These are phyloP conservation scores for Sodiomyces alkalinus DNA, from an alignment of 2,329 filamentous ascomycete genomes.

Conservation along the genomic window DNA sequence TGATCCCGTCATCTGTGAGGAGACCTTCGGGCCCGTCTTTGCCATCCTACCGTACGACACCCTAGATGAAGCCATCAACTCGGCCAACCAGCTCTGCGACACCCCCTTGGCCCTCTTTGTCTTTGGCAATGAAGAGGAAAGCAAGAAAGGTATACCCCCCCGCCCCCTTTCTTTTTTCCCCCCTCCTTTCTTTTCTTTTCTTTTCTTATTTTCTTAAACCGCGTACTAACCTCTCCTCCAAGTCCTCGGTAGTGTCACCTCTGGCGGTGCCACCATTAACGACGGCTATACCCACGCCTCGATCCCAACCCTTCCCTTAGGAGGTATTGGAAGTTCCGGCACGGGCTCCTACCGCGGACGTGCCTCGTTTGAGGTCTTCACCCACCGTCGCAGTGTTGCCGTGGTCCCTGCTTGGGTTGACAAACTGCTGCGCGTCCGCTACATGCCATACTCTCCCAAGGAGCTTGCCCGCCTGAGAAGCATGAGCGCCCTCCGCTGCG, in stretches of 20 bases:
- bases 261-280: constrained; percentile 53
- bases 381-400: constrained; percentile 41
- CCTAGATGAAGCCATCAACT: constrained; percentile 72
- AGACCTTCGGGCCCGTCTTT: constrained; percentile 89
- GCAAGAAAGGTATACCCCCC: constrained; percentile 46
- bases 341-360: constrained; percentile 65
- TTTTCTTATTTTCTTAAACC: too few relatives aligned
- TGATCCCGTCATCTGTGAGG: constrained; percentile 70
- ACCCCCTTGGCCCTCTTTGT: constrained; percentile 76
- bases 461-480: constrained; percentile 28
- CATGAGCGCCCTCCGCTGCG: constrained; percentile 30
- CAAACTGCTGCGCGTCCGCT: constrained; percentile 48
- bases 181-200: neutral
- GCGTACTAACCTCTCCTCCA: constrained; percentile 8
- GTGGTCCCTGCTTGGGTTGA: constrained; percentile 55
- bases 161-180: neutral
- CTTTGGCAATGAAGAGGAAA: constrained; percentile 71
- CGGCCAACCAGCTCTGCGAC: constrained; percentile 66
- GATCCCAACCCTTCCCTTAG: constrained; percentile 61
- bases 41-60: constrained; percentile 63
- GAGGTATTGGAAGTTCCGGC: constrained; percentile 69
- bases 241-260: constrained; percentile 49
- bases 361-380: constrained; percentile 54
- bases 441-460: constrained; percentile 42
- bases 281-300: constrained; percentile 40